Evolutionary conservation across 176 grass and related monocot species (phyloP), one percentile per base, ranked within the genome.

Genomic region (Ensete glaucum): DNA sequence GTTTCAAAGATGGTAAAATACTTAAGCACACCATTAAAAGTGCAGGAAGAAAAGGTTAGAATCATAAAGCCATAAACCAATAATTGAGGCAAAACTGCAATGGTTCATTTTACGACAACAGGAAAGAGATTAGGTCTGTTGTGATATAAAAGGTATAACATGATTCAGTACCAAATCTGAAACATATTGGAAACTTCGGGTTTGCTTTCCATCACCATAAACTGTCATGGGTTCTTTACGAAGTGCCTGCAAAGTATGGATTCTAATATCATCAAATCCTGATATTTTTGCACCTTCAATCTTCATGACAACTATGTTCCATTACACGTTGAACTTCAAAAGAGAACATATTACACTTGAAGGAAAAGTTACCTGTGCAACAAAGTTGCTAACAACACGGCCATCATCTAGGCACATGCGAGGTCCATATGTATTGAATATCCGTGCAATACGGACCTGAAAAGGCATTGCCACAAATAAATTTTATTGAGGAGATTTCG

Each of bases 351-450:
- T 14, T 58, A 57, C 20, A 21, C 1, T 7, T 52, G 16, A 22
- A 69, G 16, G 54, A 77, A 66, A 53, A 79, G 69, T 76, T 86
- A 97, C 90, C 90, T 93, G 85, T n/a, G 88, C 88, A 73, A 98
- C 94, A 60, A 98, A 98, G 77, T 98, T 93, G 84, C 90, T 98
- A 67, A 98, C 94, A 7, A 98, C 88, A 78, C 94, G 85, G 9
- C 88, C 88, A 87, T 98, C 88, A 81, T 98, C 90, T 74, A 98
- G 83, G 81, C 90, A 98, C 94, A 98, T 98, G 72, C 86, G 88
- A 81, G 94, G 86, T 13, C 94, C 94, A 51, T 93, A 93, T 23
- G 94, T 98, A 77, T 93, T 98, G 80, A 97, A 97, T 83, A 97
- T 93, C 48, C 94, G 85, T 55, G 94, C 90, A 87, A 98, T 91